phyloP scores from a whole-genome alignment of 2,329 filamentous ascomycete species.

The Colletotrichum sidae region DNA sequence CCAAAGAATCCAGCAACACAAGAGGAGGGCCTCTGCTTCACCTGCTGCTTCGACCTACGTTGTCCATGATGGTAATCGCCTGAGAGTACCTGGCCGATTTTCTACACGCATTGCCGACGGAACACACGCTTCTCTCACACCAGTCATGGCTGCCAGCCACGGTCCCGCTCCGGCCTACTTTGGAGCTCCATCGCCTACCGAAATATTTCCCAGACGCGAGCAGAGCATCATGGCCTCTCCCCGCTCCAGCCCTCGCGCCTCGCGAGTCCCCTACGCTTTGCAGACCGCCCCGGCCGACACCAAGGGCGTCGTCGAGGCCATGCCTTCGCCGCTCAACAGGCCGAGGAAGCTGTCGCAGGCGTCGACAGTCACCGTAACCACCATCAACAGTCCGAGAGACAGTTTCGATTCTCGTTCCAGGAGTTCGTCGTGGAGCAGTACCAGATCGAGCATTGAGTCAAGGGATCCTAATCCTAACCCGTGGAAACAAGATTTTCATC shows the following conservation, averaged over 20 bases:
- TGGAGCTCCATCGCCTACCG: slow-evolving; percentile 24
- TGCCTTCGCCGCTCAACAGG: slow-evolving; percentile 47
- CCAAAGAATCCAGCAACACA: slow-evolving; percentile 36
- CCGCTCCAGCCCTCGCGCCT: slow-evolving; percentile 16
- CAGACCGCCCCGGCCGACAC: slow-evolving; percentile 43
- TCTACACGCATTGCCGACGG: slow-evolving; percentile 11
- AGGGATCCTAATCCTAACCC: slow-evolving; percentile 49
- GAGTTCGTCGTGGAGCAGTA: slow-evolving; percentile 49
- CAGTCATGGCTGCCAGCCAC: slow-evolving; percentile 33
- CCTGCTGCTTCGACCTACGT: slow-evolving; percentile 31
- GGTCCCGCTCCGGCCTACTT: slow-evolving; percentile 36
- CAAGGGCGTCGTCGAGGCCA: slow-evolving; percentile 35
- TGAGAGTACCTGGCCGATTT: slow-evolving; percentile 34
- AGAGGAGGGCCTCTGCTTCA: slow-evolving; percentile 37
- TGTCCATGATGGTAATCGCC: slow-evolving; percentile 32
- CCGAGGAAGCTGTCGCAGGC: slow-evolving; percentile 51
- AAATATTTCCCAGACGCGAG: slow-evolving; percentile 35
- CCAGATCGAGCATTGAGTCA: slow-evolving; percentile 54
- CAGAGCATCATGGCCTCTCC: slow-evolving; percentile 22
- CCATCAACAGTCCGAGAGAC: slow-evolving; percentile 45
- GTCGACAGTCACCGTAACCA: slow-evolving; percentile 41
- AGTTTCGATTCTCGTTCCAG: slow-evolving; percentile 43
- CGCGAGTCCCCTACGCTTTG: slow-evolving; percentile 35
- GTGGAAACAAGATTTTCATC: slow-evolving; percentile 43
- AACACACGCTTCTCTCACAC: slow-evolving; percentile 8